A percentile compares a stretch with the other conserved stretches of the same genome.
phyloP scores from a whole-genome alignment of 257 asterid genomes.

The Cynanchum wilfordii region DNA sequence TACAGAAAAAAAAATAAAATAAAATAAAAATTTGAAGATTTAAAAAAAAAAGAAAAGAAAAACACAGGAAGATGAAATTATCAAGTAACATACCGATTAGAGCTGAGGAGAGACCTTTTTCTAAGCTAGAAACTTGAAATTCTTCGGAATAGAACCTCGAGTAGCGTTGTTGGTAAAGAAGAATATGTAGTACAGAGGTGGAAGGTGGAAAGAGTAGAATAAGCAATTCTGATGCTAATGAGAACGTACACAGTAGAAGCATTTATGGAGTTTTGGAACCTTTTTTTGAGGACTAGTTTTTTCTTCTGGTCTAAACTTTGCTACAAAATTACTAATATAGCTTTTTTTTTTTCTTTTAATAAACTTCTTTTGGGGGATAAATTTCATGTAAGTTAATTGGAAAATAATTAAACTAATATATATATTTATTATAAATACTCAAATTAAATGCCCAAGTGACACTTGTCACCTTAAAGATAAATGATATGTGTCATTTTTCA shows the following conservation, averaged over 20 bases:
- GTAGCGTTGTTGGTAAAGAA: background rate
- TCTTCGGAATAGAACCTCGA: background rate
- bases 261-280: background rate
- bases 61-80: background rate
- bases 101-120: background rate
- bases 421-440: too few relatives aligned
- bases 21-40: background rate
- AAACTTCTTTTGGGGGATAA: too few relatives aligned
- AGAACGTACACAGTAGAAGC: background rate
- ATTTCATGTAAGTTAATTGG: too few relatives aligned
- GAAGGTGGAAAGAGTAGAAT: background rate
- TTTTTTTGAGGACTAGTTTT: too few relatives aligned
- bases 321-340: background rate
- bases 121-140: background rate
- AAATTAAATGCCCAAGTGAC: too few relatives aligned
- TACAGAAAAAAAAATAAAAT: background rate
- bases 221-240: too few relatives aligned
- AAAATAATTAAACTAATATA: too few relatives aligned
- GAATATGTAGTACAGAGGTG: background rate
- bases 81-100: background rate
- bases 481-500: too few relatives aligned
- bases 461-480: too few relatives aligned
- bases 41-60: background rate
- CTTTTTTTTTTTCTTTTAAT: background rate
- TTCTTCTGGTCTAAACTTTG: background rate